Base-by-base conservation (phyloP, 495 filamentous ascomycete species). In the Penicillium cinerascens region DNA sequence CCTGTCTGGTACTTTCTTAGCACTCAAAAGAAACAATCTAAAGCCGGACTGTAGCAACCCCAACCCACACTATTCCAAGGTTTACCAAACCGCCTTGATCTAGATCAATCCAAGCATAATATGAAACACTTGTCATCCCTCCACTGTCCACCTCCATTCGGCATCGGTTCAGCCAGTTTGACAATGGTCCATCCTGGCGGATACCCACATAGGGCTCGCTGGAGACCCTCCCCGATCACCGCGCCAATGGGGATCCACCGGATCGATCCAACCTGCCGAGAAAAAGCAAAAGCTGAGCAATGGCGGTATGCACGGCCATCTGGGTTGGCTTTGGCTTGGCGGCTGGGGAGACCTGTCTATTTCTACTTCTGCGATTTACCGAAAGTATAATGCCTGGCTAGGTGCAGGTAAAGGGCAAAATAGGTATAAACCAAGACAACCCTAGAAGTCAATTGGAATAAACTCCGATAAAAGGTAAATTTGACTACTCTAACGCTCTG, bases 121-220 rank as follows among this genome's bases (percentile, higher is more conserved):
- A 9, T 5, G 6, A 29, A 1, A 1, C 9, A 4, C 26, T 9
- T 5, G 6, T 9, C 42, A 51, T 37, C n/a, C 26, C 21, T 44
- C 33, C 23, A 2, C 23, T n/a, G 40, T 40, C 20, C 43, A 51
- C 55, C 9, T 10, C 4, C 11, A 13, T 39, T 39, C 33, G 50
- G 29, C 40, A 29, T 51, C 57, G 47, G 53, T 41, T 38, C 41
- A 41, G 63, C 4, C 51, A 42, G 20, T 48, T 64, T 66, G 42
- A 45, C 17, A 64, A 61, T 63, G 60, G 55, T 51, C 63, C 49
- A 63, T 58, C 57, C 49, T 63, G 49, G 27, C 63, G 63, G 63
- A 40, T 56, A 61, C 44, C 50, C 37, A 51, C 63, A 59, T 55
- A 48, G 59, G 58, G 51, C 56, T 58, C 54, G 37, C 38, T 47